A percentile compares a stretch with the other conserved stretches of the same genome.
phyloP scores from a whole-genome alignment of 305 asterid genomes.

The Andrographis paniculata region DNA sequence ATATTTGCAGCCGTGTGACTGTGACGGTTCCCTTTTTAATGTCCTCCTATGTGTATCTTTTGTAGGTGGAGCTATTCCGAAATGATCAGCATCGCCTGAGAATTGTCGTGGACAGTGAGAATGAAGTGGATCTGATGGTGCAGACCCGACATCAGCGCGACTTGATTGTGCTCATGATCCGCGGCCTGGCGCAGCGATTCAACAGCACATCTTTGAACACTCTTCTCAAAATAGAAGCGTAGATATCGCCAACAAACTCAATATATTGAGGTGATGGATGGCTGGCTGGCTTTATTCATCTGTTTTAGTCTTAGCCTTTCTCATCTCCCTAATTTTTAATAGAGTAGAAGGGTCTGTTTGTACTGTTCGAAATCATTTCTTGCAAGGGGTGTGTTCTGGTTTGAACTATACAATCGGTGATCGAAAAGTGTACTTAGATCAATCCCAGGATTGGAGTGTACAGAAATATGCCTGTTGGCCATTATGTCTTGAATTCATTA shows the following conservation, averaged over 20 bases:
- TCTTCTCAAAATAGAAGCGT: constrained; percentile 80
- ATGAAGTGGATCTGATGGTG: constrained; percentile 90
- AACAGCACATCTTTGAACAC: constrained; percentile 96
- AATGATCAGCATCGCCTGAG: constrained; percentile 90
- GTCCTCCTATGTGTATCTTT: neutral
- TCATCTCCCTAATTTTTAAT: constrained; percentile 18
- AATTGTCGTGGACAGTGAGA: constrained; percentile 91
- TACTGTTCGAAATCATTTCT: no score
- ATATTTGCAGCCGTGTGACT: neutral
- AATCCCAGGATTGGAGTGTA: no score
- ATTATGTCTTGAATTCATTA: no score
- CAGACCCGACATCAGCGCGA: constrained; percentile 96
- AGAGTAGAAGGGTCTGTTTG: no score
- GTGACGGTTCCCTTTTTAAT: neutral
- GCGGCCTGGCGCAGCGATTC: constrained; percentile 92
- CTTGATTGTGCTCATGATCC: constrained; percentile 80
- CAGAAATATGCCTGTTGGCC: no score
- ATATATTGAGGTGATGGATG: constrained; percentile 8
- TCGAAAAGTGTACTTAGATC: no score
- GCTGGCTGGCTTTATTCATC: constrained; percentile 8
- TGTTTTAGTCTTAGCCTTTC: constrained; percentile 12
- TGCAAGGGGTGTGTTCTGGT: no score
- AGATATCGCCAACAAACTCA: neutral
- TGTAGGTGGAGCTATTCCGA: constrained; percentile 87
- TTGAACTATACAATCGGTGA: no score